Base-by-base conservation (phyloP, 2,329 filamentous ascomycete species). In the Phialophora chinensis region DNA sequence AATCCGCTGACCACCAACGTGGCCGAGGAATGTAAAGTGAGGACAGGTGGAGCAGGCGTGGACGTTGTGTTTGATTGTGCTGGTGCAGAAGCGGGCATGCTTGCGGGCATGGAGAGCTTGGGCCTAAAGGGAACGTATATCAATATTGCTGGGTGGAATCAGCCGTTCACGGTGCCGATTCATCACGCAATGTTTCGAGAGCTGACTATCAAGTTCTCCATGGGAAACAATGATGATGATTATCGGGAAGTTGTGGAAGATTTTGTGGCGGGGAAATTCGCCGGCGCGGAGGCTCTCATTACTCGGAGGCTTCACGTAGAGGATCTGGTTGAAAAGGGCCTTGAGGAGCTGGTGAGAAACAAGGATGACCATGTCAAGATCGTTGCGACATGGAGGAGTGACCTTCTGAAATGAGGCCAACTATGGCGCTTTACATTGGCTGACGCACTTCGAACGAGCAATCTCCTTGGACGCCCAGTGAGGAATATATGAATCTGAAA, bases 91-190 rank as follows among this genome's bases (percentile, higher is more conserved):
- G 72, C 77, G 1, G 82, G 79, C 12, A 74, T 86, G 14, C 79
- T 84, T 56, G 74, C 79, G 61, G 83, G 81, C 2, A 76, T 85
- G 12, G 77, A 81, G 49, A 80, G 82, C 0, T 75, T 83, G 20
- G 77, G 80, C 31, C 79, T 80, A n/a, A 73, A 81, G 49, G 84
- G 84, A 3, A 83, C 81, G 1, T 77, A 84, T 25, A 79, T 86
- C 64, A 86, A 86, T 63, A 82, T 86, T 56, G 84, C 84, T 5
- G 81, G 85, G 33, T 85, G 83, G 83, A 82, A 84, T 73, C 83
- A 84, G 72, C 74, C 78, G 17, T 81, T 79, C 66, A 68, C 68
- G 11, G 65, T 77, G 3, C 56, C 56, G 17, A 47, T 58, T 33
- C 33, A 58, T 14, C n/a, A 27, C 42, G 33, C 38, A 11, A 42